Percentiles rank a stretch among this genome's conserved stretches.
phyloP scores from a whole-genome alignment of 225 moss, liverwort and hornwort species.

The Rhytidiadelphus loreus region DNA sequence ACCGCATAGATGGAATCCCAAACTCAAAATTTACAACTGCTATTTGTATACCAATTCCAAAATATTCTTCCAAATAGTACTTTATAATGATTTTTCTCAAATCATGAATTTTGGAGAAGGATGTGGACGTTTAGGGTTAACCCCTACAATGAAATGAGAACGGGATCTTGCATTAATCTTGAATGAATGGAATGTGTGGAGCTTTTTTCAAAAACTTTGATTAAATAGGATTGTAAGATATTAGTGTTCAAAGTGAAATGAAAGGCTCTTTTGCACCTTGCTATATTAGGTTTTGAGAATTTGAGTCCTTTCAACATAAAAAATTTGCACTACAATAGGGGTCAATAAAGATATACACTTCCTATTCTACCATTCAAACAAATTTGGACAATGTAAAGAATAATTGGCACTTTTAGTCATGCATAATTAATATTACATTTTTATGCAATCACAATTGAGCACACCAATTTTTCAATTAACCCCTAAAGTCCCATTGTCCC shows the following conservation, averaged over 20 bases:
- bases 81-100: no score
- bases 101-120: no score
- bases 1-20: no score
- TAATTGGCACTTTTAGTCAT: background rate
- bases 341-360: background rate
- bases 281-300: background rate
- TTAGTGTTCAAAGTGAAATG: background rate
- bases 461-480: background rate
- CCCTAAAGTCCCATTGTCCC: no score
- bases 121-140: no score
- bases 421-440: background rate
- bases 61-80: no score
- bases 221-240: background rate
- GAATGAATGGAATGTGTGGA: background rate
- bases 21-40: no score
- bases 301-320: background rate
- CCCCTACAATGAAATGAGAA: background rate
- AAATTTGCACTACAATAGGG: background rate
- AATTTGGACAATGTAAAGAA: background rate
- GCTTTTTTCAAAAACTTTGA: background rate
- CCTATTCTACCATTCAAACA: background rate
- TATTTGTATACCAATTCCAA: no score
- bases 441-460: background rate
- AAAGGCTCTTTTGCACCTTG: background rate
- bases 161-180: background rate